Percentiles rank a stretch among this genome's conserved stretches.
Evolutionary conservation across 2,329 filamentous ascomycete genomes (phyloP).

Genomic region (Ophidiomyces ophidiicola): DNA sequence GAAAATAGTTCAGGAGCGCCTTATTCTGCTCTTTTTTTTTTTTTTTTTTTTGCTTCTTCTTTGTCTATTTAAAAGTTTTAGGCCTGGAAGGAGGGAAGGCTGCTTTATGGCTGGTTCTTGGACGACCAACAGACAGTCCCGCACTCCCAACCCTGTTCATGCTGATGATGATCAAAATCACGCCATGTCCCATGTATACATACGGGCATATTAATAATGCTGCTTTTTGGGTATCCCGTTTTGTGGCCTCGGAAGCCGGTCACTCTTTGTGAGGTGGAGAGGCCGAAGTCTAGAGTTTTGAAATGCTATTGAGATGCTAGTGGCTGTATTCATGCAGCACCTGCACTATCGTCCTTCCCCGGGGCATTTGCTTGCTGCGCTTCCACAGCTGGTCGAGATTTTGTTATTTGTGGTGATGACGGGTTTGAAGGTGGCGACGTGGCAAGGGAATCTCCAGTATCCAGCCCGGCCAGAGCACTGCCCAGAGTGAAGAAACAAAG

Average conservation of each 20-base stretch:
- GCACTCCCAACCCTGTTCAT: neutral
- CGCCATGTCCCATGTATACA: conserved; percentile 10
- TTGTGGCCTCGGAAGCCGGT: conserved; percentile 1
- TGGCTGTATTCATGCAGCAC: conserved; percentile 2
- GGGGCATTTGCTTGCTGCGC: conserved; percentile 22
- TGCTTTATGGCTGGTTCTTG: conserved; percentile 6
- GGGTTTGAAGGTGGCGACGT: conserved; percentile 37
- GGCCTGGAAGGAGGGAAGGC: neutral
- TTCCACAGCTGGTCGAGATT: conserved; percentile 34
- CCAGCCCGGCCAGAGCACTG: conserved; percentile 38
- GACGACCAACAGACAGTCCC: neutral
- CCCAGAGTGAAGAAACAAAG: conserved; percentile 9
- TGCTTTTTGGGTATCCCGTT: conserved; percentile 1
- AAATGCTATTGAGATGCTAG: neutral
- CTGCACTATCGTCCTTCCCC: conserved; percentile 10
- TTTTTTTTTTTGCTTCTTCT: neutral
- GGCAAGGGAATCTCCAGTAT: conserved; percentile 36
- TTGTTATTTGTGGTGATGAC: conserved; percentile 36
- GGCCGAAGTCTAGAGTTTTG: neutral
- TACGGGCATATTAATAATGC: conserved; percentile 6
- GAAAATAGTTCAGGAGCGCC: conserved; percentile 12
- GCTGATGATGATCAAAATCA: conserved; percentile 5
- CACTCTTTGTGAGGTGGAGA: neutral
- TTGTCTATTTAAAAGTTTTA: conserved; percentile 7
- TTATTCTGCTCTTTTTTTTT: conserved; percentile 5